A percentile compares a stretch with the other conserved stretches of the same genome.
These are phyloP conservation scores for Magnolia sinica DNA, from an alignment of 164 flowering plant genomes.

Conservation along the genomic window DNA sequence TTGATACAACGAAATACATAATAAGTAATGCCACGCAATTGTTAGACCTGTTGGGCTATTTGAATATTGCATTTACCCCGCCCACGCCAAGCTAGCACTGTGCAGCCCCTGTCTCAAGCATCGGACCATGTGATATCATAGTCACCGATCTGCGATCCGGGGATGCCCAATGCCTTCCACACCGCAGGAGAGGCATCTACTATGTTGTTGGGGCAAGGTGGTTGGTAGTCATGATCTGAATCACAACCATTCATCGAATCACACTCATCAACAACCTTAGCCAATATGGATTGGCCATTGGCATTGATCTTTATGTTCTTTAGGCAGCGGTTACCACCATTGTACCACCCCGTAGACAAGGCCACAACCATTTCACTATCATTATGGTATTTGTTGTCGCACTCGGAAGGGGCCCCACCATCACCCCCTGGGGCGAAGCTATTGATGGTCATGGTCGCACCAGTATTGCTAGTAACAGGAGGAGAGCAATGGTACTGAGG, in stretches of 20 bases:
- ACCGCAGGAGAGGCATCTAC: conserved; percentile 12
- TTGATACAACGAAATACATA: too few relatives aligned
- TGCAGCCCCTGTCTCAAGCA: neutral
- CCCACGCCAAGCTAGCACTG: too few relatives aligned
- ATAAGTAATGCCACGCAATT: too few relatives aligned
- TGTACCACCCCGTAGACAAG: conserved; percentile 9
- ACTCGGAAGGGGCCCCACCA: conserved; percentile 26
- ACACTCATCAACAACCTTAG: conserved; percentile 15
- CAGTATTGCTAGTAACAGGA: conserved; percentile 15
- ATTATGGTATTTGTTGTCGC: conserved; percentile 17
- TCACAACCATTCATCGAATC: conserved; percentile 11
- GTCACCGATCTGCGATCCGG: conserved; percentile 3
- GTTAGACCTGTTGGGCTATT: too few relatives aligned
- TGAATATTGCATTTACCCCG: too few relatives aligned
- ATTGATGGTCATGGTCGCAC: conserved; percentile 21
- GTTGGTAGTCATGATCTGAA: conserved; percentile 4
- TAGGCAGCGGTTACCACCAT: conserved; percentile 1
- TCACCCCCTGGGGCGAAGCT: conserved; percentile 20
- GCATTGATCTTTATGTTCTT: conserved; percentile 6
- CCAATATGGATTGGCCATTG: neutral
- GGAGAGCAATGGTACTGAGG: conserved; percentile 21
- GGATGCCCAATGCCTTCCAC: conserved; percentile 2
- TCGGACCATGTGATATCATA: conserved; percentile 3
- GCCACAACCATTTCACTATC: conserved; percentile 5
- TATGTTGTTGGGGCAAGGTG: conserved; percentile 14